phyloP scores from a whole-genome alignment of 257 asterid species.

The Penstemon barbatus region DNA sequence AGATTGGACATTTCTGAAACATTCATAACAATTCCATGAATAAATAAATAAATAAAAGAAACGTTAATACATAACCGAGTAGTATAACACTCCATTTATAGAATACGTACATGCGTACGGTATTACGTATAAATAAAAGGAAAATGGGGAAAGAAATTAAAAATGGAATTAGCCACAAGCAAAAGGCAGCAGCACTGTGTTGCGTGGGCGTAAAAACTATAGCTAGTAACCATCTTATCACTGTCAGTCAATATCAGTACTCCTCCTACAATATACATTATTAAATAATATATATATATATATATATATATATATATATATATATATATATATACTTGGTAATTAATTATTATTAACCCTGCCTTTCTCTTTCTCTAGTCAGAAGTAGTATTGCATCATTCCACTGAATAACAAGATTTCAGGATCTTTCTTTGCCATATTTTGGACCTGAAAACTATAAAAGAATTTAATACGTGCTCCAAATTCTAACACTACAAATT shows the following conservation, averaged over 20 bases:
- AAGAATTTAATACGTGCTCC: slow-evolving; percentile 2
- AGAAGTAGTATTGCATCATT: slow-evolving; percentile 31
- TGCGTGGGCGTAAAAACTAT: slow-evolving; percentile 66
- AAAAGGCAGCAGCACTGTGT: slow-evolving; percentile 14
- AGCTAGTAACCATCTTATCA: slow-evolving; percentile 67
- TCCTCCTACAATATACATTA: too few species aligned
- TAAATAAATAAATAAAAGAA: too few species aligned
- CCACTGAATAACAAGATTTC: slow-evolving; percentile 56
- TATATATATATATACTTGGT: background rate
- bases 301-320: background rate
- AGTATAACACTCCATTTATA: too few species aligned
- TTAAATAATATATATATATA: background rate
- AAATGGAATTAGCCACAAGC: too few species aligned
- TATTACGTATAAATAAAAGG: background rate
- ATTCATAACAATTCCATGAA: too few species aligned
- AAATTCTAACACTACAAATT: background rate
- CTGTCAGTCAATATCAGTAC: slow-evolving; percentile 25
- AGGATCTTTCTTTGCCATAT: slow-evolving; percentile 49
- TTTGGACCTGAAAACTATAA: slow-evolving; percentile 48
- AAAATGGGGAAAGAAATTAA: too few species aligned
- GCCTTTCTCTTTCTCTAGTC: slow-evolving; percentile 6
- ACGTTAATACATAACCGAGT: too few species aligned
- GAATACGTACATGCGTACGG: slow-evolving; percentile 7
- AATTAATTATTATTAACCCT: slow-evolving; percentile 5
- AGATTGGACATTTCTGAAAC: too few species aligned